Evolutionary conservation across 139 green algal species (phyloP), one percentile per base, ranked within the genome.

Genomic region (Nannochloris sp.): DNA sequence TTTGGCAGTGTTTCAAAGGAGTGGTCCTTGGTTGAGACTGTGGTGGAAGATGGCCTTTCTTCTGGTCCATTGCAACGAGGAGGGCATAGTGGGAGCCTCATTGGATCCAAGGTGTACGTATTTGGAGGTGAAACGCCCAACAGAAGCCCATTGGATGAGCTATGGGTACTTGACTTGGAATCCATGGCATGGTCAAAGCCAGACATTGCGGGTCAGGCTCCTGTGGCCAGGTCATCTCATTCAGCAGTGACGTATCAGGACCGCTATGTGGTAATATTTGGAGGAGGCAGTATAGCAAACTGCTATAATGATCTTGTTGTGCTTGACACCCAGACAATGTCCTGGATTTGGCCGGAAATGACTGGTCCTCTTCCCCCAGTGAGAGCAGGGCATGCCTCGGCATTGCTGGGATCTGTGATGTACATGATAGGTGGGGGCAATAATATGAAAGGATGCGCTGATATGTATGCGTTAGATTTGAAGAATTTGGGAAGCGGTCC

Each of bases 351-450:
- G 46, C 76, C 74, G 0, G 23, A 56, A 4, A 40, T 70, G 2
- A 49, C 75, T 6, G 84, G 87, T 6, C 36, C 58, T 2, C 49
- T 71, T 48, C 85, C 90, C 17, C 66, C 78, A 0, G 80, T 87
- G 1, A 74, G 91, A 6, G 91, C 91, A 49, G 79, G 79, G 50
- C 84, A 90, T 61, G 84, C 85, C 29, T 76, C 67, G 0, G 83
- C 75, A 5, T n/a, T 91, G 37, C 67, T 96, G 58, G 87, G 82
- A 0, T 62, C 76, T 61, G 57, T 44, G 8, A 89, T 77, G 87
- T 95, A 91, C 69, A 76, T 96, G 8, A 76, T 91, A 49, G 91
- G 91, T 30, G 91, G 91, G 14, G 91, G 89, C 37, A 94, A 97
- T 81, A 96, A 96, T 68, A 66, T 65, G 13, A 30, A 64, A 48